Evolutionary conservation across 2,329 filamentous ascomycete genomes (phyloP).

Genomic region (Xylariaceae sp.): DNA sequence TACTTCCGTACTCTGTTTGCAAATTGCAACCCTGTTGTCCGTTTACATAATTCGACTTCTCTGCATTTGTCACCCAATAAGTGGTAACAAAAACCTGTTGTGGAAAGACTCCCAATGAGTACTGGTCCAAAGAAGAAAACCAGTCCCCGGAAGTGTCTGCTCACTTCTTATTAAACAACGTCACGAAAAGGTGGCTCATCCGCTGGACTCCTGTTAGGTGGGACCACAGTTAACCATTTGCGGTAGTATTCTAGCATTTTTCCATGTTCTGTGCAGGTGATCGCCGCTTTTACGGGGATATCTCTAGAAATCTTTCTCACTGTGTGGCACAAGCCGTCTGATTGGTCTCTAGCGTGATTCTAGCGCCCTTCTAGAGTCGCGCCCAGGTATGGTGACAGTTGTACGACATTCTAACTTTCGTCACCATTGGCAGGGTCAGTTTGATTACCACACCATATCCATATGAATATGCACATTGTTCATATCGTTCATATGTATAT

Average conservation of each 20-base stretch:
- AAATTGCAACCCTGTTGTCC: no score
- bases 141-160: background rate
- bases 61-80: no score
- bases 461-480: background rate
- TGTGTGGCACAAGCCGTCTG: conserved; percentile 14
- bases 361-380: conserved; percentile 38
- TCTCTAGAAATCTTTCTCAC: conserved; percentile 9
- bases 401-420: conserved; percentile 19
- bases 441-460: background rate
- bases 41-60: no score
- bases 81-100: background rate
- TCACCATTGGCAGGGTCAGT: background rate
- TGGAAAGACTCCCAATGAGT: background rate
- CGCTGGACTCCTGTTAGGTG: conserved; percentile 3
- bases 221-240: background rate
- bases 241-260: conserved; percentile 17
- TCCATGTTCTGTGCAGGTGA: conserved; percentile 25
- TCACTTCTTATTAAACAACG: conserved; percentile 2
- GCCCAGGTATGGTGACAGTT: no score
- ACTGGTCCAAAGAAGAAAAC: background rate
- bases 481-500: background rate
- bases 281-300: conserved; percentile 25
- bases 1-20: no score
- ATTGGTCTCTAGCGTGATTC: conserved; percentile 29
- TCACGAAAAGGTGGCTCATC: background rate